A percentile compares a stretch with the other conserved stretches of the same genome.
Conservation (phyloP, 2,329 filamentous ascomycete genomes). For the Aspergillus brasiliensis region DNA sequence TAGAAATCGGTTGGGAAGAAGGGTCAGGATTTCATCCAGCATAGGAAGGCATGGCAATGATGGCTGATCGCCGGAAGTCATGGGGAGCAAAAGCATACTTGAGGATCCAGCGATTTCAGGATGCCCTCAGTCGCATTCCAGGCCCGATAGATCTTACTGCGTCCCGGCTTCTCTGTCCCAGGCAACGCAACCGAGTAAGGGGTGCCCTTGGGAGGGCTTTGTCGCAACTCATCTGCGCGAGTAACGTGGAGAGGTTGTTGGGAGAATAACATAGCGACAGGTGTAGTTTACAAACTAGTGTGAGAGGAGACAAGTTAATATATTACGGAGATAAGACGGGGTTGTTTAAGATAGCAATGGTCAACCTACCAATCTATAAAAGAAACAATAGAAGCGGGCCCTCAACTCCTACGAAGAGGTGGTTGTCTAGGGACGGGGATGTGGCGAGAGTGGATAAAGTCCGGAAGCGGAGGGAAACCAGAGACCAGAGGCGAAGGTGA, state of each 20-base stretch:
- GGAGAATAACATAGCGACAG: constrained; percentile 41
- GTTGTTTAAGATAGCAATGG: neutral
- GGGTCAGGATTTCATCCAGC: neutral
- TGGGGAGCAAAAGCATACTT: constrained; percentile 43
- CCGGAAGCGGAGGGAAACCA: no score
- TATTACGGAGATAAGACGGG: neutral
- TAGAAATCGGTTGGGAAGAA: constrained; percentile 5
- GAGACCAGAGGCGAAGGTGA: neutral
- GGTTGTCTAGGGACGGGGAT: no score
- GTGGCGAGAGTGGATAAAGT: no score
- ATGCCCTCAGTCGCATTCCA: constrained; percentile 75
- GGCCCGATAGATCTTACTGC: constrained; percentile 78
- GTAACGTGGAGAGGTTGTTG: constrained; percentile 36
- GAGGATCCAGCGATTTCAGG: constrained; percentile 71
- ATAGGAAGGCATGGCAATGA: neutral
- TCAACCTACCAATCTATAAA: neutral
- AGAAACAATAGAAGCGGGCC: neutral
- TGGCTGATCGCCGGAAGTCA: neutral
- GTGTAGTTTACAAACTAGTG: neutral
- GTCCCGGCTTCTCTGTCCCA: constrained; percentile 70
- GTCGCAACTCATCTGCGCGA: constrained; percentile 54
- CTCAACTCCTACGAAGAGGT: no score
- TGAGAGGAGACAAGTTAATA: neutral
- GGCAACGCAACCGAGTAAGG: constrained; percentile 79
- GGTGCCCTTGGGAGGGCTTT: constrained; percentile 69